Conservation (phyloP, 345 rosid genomes). For the Gossypium thurberi region DNA sequence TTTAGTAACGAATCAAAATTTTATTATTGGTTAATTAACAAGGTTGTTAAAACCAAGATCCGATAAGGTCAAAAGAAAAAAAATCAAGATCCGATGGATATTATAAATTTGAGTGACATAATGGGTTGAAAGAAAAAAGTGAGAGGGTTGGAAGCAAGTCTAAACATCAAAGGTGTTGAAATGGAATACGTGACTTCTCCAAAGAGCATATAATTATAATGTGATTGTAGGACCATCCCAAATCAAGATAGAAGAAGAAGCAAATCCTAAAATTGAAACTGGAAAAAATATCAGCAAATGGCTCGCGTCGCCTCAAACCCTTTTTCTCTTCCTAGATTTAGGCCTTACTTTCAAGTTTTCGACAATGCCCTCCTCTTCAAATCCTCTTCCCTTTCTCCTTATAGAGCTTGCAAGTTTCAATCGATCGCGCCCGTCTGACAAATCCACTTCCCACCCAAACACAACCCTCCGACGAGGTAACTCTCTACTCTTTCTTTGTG, state of each 20-base stretch:
- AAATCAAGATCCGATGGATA: background rate
- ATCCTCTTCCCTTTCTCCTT: conserved; percentile 4
- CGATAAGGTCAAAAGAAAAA: no score
- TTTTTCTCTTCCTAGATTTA: conserved; percentile 31
- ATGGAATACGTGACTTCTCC: background rate
- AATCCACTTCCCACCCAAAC: conserved; percentile 29
- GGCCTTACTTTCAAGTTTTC: conserved; percentile 20
- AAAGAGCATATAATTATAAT: background rate
- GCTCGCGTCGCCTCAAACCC: conserved; percentile 23
- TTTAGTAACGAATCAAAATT: no score
- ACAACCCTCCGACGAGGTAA: conserved; percentile 6
- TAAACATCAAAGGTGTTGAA: background rate
- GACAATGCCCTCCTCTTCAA: conserved; percentile 9
- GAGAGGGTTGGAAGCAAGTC: no score
- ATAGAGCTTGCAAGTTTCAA: conserved; percentile 19
- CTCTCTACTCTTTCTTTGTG: background rate
- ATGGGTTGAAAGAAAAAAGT: no score
- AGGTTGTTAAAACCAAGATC: no score
- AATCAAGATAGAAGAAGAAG: background rate
- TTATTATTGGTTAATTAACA: no score
- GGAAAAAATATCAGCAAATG: conserved; percentile 5
- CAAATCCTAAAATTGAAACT: background rate
- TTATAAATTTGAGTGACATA: background rate
- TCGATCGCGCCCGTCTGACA: conserved; percentile 30
- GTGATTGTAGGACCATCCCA: background rate